Evolutionary conservation across 176 grass and related monocot species (phyloP), one percentile per base, ranked within the genome.

Genomic region (Avena sativa): DNA sequence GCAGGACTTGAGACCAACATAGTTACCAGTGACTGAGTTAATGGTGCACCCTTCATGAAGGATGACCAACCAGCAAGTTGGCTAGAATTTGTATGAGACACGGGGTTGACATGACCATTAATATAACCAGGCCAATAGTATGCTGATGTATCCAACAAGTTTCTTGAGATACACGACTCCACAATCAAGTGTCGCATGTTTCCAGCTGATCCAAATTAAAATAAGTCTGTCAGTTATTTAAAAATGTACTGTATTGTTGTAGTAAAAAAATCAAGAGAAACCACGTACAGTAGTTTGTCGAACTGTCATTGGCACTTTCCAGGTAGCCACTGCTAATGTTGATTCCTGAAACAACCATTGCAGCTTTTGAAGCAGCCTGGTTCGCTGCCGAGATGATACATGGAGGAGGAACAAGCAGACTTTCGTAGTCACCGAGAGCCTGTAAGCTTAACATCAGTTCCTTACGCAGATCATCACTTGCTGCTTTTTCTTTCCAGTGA

Each of bases 111-210:
- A 81, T 76, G 91, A 86, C 80, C 79, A 88, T 76, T 91, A 71
- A 95, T 92, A 86, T 95, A 98, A 74, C 96, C 92, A 83, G 90
- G 92, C 96, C 93, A 95, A 79, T 76, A 95, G 63, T 98, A 98
- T 69, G 89, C 90, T 88, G 96, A 95, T 21, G 96, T 90, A 52
- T 98, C 96, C 88, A 98, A 86, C 69, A 95, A 95, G 44, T 89
- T 92, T 47, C 96, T 85, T 71, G 96, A 98, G 75, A 98, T 98
- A 88, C 96, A 98, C 64, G 92, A 95, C 84, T 98, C 96, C 36
- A 98, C 90, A 86, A 95, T 98, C 84, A 98, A 92, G 90, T 98
- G 96, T 16, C 92, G 49, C 96, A 98, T 91, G 89, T 92, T 98
- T 81, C 96, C 96, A 83, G 89, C 96, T 98, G 93, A 77, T 78